Conservation (phyloP, 2,329 filamentous ascomycete genomes). For the Cytospora piceae region DNA sequence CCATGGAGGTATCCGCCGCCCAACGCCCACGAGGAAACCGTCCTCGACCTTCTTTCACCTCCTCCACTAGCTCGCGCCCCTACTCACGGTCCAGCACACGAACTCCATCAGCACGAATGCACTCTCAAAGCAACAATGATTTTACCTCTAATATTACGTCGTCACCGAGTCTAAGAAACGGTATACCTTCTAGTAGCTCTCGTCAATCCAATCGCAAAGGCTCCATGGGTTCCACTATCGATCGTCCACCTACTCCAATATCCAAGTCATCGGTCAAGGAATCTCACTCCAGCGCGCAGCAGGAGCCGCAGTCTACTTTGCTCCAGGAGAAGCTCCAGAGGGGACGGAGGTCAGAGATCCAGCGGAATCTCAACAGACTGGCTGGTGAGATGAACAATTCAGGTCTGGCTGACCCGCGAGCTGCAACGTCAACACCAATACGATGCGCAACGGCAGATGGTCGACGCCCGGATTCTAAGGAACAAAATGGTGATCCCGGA, state of each 20-base stretch:
- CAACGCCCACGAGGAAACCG: constrained; percentile 36
- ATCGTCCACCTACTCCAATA: constrained; percentile 46
- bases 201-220: constrained; percentile 42
- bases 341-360: constrained; percentile 54
- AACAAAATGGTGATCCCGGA: constrained; percentile 43
- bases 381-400: constrained; percentile 46
- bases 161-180: constrained; percentile 41
- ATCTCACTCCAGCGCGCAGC: constrained; percentile 37
- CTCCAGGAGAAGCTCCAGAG: constrained; percentile 59
- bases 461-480: constrained; percentile 49
- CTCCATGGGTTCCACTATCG: constrained; percentile 40
- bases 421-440: constrained; percentile 45
- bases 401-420: constrained; percentile 44
- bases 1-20: constrained; percentile 35
- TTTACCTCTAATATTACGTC: constrained; percentile 46
- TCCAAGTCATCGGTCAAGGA: constrained; percentile 49
- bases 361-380: constrained; percentile 45
- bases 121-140: constrained; percentile 48
- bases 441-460: constrained; percentile 41
- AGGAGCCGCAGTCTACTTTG: constrained; percentile 49
- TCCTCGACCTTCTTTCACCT: constrained; percentile 24
- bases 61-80: constrained; percentile 21
- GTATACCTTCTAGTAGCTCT: constrained; percentile 45
- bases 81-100: constrained; percentile 51
- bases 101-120: constrained; percentile 46